phyloP scores from a whole-genome alignment of 2,329 filamentous ascomycete species.

The Ceratocystis lukuohia region DNA sequence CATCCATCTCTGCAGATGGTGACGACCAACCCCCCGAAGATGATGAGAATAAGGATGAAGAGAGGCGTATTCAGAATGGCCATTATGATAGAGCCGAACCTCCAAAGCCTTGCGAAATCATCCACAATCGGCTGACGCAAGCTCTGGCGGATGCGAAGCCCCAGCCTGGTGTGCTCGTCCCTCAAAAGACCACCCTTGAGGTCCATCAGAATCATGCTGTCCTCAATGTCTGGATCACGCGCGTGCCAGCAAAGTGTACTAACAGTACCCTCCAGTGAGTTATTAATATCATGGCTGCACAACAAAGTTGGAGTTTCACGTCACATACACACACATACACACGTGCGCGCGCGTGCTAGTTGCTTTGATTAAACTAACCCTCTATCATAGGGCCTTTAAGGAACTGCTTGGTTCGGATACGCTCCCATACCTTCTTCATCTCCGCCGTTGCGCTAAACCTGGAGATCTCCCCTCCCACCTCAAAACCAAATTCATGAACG shows the following conservation, averaged over 20 bases:
- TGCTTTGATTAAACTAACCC: no score
- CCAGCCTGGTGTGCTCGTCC: conserved; percentile 40
- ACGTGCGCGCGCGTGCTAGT: no score
- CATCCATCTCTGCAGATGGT: conserved; percentile 8
- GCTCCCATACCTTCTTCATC: conserved; percentile 53
- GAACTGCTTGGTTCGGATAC: conserved; percentile 34
- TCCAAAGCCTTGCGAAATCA: conserved; percentile 20
- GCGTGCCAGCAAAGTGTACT: conserved; percentile 57
- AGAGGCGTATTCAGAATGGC: conserved; percentile 15
- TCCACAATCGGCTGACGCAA: conserved; percentile 30
- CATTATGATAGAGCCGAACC: conserved; percentile 20
- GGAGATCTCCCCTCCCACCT: conserved; percentile 53
- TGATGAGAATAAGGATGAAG: conserved; percentile 17
- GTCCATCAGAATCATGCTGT: conserved; percentile 44
- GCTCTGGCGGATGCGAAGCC: conserved; percentile 28
- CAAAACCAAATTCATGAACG: conserved; percentile 48
- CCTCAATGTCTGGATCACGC: conserved; percentile 55
- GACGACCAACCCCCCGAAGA: conserved; percentile 16
- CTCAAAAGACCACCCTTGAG: conserved; percentile 52
- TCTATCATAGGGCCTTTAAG: conserved; percentile 17
- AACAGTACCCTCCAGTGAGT: conserved; percentile 30
- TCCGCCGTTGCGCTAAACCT: conserved; percentile 63
- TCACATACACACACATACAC: no score
- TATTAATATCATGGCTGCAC: neutral
- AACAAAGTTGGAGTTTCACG: no score